Conservation (phyloP, 352 stramenopile genomes). For the Lagenidium sp. region DNA sequence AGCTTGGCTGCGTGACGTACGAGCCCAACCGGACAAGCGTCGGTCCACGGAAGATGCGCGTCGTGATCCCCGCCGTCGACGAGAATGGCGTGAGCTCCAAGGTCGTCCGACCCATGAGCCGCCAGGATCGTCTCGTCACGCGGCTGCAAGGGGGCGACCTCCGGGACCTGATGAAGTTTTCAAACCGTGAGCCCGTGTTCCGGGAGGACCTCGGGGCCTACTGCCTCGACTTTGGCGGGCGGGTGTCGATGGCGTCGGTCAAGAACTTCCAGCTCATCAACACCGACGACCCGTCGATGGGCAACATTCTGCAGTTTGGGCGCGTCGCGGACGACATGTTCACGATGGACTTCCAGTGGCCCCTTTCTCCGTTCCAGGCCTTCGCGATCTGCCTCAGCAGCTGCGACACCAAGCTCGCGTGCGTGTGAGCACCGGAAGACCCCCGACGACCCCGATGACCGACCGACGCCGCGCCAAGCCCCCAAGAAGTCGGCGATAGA, state of each 20-base stretch:
- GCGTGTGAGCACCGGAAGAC: too few relatives aligned
- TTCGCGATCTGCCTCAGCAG: constrained; percentile 87
- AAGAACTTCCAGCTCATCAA: constrained; percentile 90
- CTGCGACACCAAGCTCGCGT: constrained; percentile 85
- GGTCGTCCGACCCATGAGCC: constrained; percentile 79
- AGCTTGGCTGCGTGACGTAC: constrained; percentile 80
- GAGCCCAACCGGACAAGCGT: constrained; percentile 83
- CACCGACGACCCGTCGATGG: constrained; percentile 73
- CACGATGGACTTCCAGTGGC: constrained; percentile 88
- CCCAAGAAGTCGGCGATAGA: too few relatives aligned
- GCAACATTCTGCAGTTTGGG: constrained; percentile 84
- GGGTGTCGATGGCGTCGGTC: constrained; percentile 74
- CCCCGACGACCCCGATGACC: too few relatives aligned
- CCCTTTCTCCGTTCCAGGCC: constrained; percentile 80
- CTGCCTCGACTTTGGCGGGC: constrained; percentile 80
- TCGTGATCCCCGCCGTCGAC: constrained; percentile 74
- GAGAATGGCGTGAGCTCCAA: constrained; percentile 72
- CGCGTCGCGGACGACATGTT: constrained; percentile 88
- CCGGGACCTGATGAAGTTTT: constrained; percentile 83
- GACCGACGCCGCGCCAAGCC: too few relatives aligned
- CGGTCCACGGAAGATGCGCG: constrained; percentile 79
- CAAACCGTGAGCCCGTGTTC: constrained; percentile 81
- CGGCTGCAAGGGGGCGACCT: constrained; percentile 59
- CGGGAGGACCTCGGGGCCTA: constrained; percentile 81
- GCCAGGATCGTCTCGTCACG: constrained; percentile 73